Conservation (phyloP, 1,139 yeast species). For the Torulaspora pretoriensis region DNA sequence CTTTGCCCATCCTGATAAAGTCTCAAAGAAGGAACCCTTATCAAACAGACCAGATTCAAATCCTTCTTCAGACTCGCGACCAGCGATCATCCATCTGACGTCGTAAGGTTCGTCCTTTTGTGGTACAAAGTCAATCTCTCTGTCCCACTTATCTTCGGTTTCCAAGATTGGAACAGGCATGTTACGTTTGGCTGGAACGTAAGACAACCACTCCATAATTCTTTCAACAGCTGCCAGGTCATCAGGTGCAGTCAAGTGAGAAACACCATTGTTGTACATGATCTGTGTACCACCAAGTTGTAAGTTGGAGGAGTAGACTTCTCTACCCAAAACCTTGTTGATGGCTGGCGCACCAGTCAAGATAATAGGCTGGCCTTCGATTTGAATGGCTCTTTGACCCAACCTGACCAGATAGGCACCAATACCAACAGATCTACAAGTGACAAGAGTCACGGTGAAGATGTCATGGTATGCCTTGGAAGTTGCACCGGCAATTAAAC, state of each 20-base stretch:
- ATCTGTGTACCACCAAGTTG: conserved; percentile 99
- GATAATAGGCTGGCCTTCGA: conserved; percentile 97
- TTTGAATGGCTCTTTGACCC: conserved; percentile 98
- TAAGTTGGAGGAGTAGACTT: conserved; percentile 92
- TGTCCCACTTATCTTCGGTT: conserved; percentile 83
- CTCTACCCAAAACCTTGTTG: conserved; percentile 92
- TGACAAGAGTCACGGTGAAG: conserved; percentile 91
- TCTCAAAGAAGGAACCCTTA: conserved; percentile 88
- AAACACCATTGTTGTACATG: conserved; percentile 97
- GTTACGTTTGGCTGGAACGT: conserved; percentile 85
- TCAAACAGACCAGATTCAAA: conserved; percentile 89
- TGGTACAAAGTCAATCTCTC: conserved; percentile 82
- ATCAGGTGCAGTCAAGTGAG: conserved; percentile 91
- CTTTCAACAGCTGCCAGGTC: conserved; percentile 95
- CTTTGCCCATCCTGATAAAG: conserved; percentile 97
- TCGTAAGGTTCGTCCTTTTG: conserved; percentile 71
- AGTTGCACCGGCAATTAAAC: conserved; percentile 97
- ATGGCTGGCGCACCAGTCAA: conserved; percentile 99
- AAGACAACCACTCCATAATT: conserved; percentile 95
- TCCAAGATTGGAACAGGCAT: conserved; percentile 89
- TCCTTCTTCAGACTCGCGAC: conserved; percentile 64
- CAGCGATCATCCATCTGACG: conserved; percentile 92
- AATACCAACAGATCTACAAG: conserved; percentile 98
- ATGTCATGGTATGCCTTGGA: conserved; percentile 96
- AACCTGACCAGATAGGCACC: conserved; percentile 97